A percentile compares a stretch with the other conserved stretches of the same genome.
These are phyloP conservation scores for Nephelium lappaceum DNA, from an alignment of 345 rosid genomes.

Conservation along the genomic window DNA sequence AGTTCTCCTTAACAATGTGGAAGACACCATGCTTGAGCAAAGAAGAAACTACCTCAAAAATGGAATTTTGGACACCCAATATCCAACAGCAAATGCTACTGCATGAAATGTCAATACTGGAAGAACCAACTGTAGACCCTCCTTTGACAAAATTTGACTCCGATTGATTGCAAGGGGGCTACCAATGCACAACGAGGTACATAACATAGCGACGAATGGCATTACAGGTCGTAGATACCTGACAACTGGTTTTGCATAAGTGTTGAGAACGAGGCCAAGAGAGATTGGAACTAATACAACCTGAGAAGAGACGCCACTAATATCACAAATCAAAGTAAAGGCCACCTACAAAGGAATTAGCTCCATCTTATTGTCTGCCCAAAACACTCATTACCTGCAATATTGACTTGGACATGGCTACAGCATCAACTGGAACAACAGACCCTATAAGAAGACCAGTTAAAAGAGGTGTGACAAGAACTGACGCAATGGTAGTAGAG, in stretches of 20 bases:
- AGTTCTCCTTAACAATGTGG: not conserved
- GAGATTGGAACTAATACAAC: conserved; percentile 88
- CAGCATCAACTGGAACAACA: conserved; percentile 91
- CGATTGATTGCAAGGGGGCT: conserved; percentile 90
- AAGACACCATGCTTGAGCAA: not conserved
- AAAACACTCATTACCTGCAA: conserved; percentile 61
- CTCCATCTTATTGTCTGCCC: not conserved
- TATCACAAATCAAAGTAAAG: not conserved
- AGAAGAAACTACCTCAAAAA: conserved; percentile 55
- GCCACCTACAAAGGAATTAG: not conserved
- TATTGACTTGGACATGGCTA: conserved; percentile 95
- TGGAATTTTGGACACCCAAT: conserved; percentile 85
- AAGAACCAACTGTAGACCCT: conserved; percentile 71
- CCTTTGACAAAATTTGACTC: conserved; percentile 69
- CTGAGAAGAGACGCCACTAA: conserved; percentile 35
- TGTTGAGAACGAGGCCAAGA: conserved; percentile 81
- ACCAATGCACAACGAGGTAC: conserved; percentile 88
- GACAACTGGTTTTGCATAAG: conserved; percentile 86
- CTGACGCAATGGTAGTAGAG: conserved; percentile 79
- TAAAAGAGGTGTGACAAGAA: conserved; percentile 63
- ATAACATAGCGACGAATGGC: conserved; percentile 94
- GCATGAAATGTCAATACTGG: conserved; percentile 83
- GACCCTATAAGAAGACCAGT: conserved; percentile 85
- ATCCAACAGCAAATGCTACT: conserved; percentile 75
- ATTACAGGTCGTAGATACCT: conserved; percentile 69